These are phyloP conservation scores for Leccinellum luteum DNA, from an alignment of 768 basidiomycete species.

Conservation along the genomic window DNA sequence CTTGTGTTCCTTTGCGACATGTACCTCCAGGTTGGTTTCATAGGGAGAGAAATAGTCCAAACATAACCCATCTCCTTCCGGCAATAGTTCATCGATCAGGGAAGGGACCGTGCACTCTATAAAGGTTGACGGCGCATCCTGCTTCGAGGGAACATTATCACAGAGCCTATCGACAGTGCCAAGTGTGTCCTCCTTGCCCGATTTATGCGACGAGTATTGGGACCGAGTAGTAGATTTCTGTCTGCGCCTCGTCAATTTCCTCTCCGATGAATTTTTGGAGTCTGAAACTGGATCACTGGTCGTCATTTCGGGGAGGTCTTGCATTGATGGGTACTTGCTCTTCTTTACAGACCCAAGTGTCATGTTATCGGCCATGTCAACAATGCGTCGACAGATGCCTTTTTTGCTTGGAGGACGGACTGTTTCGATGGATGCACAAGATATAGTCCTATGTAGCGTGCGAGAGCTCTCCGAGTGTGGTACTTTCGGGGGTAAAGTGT, in stretches of 20 bases:
- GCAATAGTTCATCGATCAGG: background rate
- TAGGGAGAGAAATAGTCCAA: background rate
- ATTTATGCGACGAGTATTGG: background rate
- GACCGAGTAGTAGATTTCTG: conserved; percentile 1
- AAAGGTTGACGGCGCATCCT: background rate
- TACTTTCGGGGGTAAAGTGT: background rate
- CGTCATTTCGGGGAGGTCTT: background rate
- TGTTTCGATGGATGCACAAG: conserved; percentile 18
- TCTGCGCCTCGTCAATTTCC: background rate
- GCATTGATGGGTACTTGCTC: background rate
- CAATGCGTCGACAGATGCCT: conserved; percentile 15
- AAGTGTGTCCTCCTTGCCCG: background rate
- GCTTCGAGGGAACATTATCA: background rate
- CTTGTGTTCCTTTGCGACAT: background rate
- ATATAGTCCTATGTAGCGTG: conserved; percentile 18
- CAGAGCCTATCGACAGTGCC: conserved; percentile 4
- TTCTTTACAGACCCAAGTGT: conserved; percentile 8
- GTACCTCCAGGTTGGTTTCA: background rate
- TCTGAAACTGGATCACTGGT: background rate
- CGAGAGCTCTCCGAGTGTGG: conserved; percentile 1
- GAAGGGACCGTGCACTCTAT: background rate
- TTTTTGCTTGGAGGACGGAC: conserved; percentile 2
- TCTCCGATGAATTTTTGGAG: background rate
- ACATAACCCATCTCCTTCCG: background rate
- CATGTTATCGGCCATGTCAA: conserved; percentile 7